A percentile compares a stretch with the other conserved stretches of the same genome.
Evolutionary conservation across 1,284 basidiomycete species (phyloP).

Genomic region (Earliella scabrosa): DNA sequence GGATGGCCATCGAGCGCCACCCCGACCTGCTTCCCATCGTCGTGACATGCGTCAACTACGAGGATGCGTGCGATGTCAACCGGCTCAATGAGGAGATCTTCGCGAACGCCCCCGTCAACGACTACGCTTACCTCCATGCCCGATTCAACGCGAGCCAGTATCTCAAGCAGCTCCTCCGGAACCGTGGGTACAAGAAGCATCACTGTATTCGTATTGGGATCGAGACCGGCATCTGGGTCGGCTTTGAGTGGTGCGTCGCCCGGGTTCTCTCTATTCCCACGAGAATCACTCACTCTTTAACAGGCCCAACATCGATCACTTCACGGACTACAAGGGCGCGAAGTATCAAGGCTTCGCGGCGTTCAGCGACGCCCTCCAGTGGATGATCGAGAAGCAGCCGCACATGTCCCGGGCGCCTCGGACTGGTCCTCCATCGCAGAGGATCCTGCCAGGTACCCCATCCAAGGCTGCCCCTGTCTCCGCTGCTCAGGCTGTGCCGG

Average conservation of each 20-base stretch:
- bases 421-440: not conserved
- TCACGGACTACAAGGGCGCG: not conserved
- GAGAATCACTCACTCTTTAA: too few species aligned
- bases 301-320: not conserved
- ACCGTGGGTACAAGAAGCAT: not conserved
- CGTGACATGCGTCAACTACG: not conserved
- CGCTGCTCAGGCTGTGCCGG: too few species aligned
- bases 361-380: not conserved
- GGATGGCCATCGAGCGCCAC: too few species aligned
- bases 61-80: not conserved
- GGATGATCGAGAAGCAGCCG: slow-evolving; percentile 1
- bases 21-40: slow-evolving; percentile 3
- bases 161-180: too few species aligned
- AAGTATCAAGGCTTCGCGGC: not conserved
- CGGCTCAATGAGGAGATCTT: not conserved
- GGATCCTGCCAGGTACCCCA: not conserved
- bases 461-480: too few species aligned
- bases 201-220: not conserved
- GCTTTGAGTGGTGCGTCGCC: not conserved
- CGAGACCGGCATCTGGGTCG: slow-evolving; percentile 1
- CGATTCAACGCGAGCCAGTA: too few species aligned
- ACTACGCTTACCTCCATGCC: not conserved
- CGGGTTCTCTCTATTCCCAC: too few species aligned
- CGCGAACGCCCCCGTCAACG: not conserved
- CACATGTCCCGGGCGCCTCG: too few species aligned